phyloP scores from a whole-genome alignment of 257 asterid species.

The Craterostigma plantagineum region DNA sequence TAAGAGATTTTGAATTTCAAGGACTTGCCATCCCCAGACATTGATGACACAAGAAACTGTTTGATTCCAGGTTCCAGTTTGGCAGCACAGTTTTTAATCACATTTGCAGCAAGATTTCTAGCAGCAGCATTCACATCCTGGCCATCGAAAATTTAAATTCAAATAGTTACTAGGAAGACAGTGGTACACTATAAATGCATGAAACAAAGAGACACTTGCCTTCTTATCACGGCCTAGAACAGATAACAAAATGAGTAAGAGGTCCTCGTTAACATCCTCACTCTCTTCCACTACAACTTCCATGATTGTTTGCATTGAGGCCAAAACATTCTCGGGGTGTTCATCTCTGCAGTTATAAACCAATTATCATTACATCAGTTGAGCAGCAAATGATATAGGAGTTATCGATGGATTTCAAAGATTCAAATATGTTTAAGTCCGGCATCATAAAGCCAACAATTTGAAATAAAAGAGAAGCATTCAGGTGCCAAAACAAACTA shows the following conservation, averaged over 20 bases:
- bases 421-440: too few species aligned
- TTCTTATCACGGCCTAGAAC: constrained; percentile 59
- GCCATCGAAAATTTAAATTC: constrained; percentile 10
- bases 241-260: constrained; percentile 49
- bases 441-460: too few species aligned
- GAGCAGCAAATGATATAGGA: too few species aligned
- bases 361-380: constrained; percentile 1
- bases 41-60: constrained; percentile 68
- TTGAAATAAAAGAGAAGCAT: constrained; percentile 1
- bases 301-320: constrained; percentile 92
- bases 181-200: constrained; percentile 7
- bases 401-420: too few species aligned
- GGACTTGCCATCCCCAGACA: constrained; percentile 71
- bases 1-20: constrained; percentile 40
- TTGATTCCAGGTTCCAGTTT: constrained; percentile 79
- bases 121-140: constrained; percentile 63
- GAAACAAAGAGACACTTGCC: constrained; percentile 21
- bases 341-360: constrained; percentile 49
- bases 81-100: constrained; percentile 57
- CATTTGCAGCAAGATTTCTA: constrained; percentile 72
- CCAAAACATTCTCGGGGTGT: constrained; percentile 63
- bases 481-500: constrained; percentile 4
- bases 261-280: constrained; percentile 71
- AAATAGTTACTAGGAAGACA: constrained; percentile 4
- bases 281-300: constrained; percentile 81